Percentiles rank a stretch among this genome's conserved stretches.
These are phyloP conservation scores for Starmerella bacillaris DNA, from an alignment of 805 yeast species.

Conservation along the genomic window DNA sequence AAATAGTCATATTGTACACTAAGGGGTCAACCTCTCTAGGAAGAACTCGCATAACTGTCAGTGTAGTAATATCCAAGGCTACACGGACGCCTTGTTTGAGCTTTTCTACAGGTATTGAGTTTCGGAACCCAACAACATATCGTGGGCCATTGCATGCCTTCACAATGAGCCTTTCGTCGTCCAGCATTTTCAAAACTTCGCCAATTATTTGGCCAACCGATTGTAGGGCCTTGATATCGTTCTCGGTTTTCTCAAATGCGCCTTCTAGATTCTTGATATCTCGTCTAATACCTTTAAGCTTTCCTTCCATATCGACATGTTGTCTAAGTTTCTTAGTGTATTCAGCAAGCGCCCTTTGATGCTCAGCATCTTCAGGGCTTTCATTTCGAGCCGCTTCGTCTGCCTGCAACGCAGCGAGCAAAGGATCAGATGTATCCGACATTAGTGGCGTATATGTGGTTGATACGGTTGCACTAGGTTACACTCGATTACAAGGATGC, in stretches of 20 bases:
- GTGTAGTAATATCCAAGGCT: conserved; percentile 90
- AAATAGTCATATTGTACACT: conserved; percentile 94
- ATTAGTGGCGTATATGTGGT: conserved; percentile 3
- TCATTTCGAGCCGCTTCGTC: conserved; percentile 3
- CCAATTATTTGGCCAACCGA: conserved; percentile 95
- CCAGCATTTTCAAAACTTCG: conserved; percentile 86
- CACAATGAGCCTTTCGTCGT: conserved; percentile 82
- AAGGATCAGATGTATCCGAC: conserved; percentile 16
- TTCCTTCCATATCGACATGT: conserved; percentile 87
- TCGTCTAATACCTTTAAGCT: conserved; percentile 65
- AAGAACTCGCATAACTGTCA: conserved; percentile 89
- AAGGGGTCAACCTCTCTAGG: conserved; percentile 97
- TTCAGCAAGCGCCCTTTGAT: conserved; percentile 57
- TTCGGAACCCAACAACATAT: conserved; percentile 92
- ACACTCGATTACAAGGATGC: too few relatives aligned
- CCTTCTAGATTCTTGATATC: conserved; percentile 69
- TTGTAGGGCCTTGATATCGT: conserved; percentile 91
- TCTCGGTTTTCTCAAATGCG: conserved; percentile 81
- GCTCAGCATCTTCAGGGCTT: conserved; percentile 40
- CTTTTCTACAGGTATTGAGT: conserved; percentile 66
- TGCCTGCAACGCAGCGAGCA: conserved; percentile 20
- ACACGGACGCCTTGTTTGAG: conserved; percentile 90
- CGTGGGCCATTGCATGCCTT: conserved; percentile 96
- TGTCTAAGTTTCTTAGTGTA: conserved; percentile 76
- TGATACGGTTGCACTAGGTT: too few relatives aligned